Evolutionary conservation across 2,329 filamentous ascomycete genomes (phyloP), one percentile per base, ranked within the genome.

Genomic region (Aspergillus sp.): DNA sequence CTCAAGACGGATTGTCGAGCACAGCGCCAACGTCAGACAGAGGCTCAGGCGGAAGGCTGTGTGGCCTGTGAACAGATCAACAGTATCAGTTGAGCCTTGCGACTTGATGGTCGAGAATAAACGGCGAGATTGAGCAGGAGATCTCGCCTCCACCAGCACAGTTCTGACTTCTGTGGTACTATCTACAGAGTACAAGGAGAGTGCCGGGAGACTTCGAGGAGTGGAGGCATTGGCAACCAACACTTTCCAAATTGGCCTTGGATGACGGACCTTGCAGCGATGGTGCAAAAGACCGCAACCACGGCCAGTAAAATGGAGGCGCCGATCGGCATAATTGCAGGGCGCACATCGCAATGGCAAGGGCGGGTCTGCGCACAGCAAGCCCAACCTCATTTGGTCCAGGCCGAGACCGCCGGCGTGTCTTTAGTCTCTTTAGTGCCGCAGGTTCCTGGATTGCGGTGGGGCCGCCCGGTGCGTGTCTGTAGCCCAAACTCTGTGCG

Each of bases 331-430:
- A 47, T 50, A 55, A 50, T 59, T 61, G 50, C 51, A 59, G 51
- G 43, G 35, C 50, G 61, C 63, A 49, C 63, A 64, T 64, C 61
- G 56, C 51, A 63, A 64, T 64, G 39, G 35, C 9, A 8, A 24
- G n/a, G 9, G 14, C 40, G 17, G 17, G 15, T 14, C 15, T n/a
- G 35, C 44, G 5, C 15, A 19, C 21, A 7, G 27, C 35, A 37
- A 31, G 21, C 53, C 64, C 47, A 60, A 39, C 50, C 56, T 46
- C 47, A 55, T 57, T 59, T 50, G 53, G 35, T 54, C 56, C 46
- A 62, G 60, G 66, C 57, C 67, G 64, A 67, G 66, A 64, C 63
- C 58, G 60, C 63, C 59, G 63, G 66, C 61, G 62, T 65, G 52
- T 46, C 58, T 41, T 31, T 31, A 9, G 27, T 31, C 35, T n/a